phyloP scores from a whole-genome alignment of 352 stramenopile genomes.

The Pythium graminicola region DNA sequence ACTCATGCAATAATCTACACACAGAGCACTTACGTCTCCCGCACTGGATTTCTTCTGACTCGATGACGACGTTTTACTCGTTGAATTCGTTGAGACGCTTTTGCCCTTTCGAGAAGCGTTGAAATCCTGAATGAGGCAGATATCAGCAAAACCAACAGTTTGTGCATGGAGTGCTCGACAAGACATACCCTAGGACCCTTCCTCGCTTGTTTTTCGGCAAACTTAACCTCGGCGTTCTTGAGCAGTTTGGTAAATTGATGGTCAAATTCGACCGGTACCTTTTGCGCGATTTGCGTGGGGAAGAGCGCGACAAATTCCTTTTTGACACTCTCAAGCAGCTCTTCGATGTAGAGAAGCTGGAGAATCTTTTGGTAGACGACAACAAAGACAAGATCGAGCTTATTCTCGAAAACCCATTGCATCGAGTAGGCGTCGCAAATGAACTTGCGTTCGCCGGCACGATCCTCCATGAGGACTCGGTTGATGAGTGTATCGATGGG shows the following conservation, averaged over 20 bases:
- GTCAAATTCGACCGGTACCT: slow-evolving; percentile 73
- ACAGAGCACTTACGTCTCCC: slow-evolving; percentile 3
- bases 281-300: slow-evolving; percentile 62
- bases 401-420: slow-evolving; percentile 91
- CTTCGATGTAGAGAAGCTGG: slow-evolving; percentile 88
- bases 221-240: slow-evolving; percentile 64
- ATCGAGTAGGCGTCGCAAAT: slow-evolving; percentile 81
- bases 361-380: slow-evolving; percentile 91
- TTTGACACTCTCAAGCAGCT: slow-evolving; percentile 86
- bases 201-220: slow-evolving; percentile 49
- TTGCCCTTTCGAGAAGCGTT: slow-evolving; percentile 64
- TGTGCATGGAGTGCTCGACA: not conserved
- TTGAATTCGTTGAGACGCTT: slow-evolving; percentile 37
- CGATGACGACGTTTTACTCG: slow-evolving; percentile 41
- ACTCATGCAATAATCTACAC: not conserved
- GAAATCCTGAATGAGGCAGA: slow-evolving; percentile 43
- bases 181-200: slow-evolving; percentile 44
- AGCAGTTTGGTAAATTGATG: slow-evolving; percentile 77
- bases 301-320: slow-evolving; percentile 75
- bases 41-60: slow-evolving; percentile 28
- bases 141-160: not conserved
- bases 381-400: slow-evolving; percentile 88
- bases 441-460: slow-evolving; percentile 80
- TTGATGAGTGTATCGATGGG: slow-evolving; percentile 86
- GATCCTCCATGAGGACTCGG: slow-evolving; percentile 87